Conservation (phyloP, 2,329 filamentous ascomycete species). For the Hypoxylon sp. region DNA sequence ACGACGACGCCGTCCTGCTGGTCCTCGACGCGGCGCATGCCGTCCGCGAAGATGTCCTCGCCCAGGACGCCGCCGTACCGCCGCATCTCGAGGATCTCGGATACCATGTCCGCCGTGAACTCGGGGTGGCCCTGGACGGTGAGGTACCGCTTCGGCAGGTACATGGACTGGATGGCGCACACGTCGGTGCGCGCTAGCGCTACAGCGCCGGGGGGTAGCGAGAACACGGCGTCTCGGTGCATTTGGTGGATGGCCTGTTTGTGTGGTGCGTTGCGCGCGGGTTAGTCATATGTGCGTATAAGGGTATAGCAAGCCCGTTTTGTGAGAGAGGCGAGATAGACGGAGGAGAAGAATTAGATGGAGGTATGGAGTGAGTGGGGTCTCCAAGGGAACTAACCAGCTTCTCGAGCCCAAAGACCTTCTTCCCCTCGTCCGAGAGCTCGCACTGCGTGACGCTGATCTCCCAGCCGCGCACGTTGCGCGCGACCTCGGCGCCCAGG, state of each 20-base stretch:
- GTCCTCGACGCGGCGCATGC: conserved; percentile 71
- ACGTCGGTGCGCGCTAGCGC: conserved; percentile 72
- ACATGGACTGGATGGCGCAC: conserved; percentile 85
- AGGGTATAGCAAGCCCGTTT: too few relatives aligned
- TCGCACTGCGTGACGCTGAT: conserved; percentile 77
- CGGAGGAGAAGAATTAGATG: conserved; percentile 5
- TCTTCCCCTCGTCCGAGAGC: conserved; percentile 75
- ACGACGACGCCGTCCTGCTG: conserved; percentile 85
- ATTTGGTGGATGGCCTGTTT: conserved; percentile 81
- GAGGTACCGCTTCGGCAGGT: conserved; percentile 73
- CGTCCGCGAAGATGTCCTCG: conserved; percentile 76
- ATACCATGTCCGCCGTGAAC: conserved; percentile 78
- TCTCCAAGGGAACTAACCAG: conserved; percentile 59
- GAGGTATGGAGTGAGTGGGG: too few relatives aligned
- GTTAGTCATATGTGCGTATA: not conserved
- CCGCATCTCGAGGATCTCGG: conserved; percentile 73
- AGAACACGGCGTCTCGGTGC: conserved; percentile 81
- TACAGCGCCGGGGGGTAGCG: conserved; percentile 71
- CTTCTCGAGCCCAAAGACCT: conserved; percentile 75
- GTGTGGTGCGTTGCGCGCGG: conserved; percentile 13
- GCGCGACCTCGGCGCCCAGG: conserved; percentile 73
- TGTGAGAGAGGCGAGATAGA: too few relatives aligned
- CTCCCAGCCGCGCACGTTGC: conserved; percentile 81
- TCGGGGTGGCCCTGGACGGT: conserved; percentile 90
- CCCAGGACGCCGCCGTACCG: conserved; percentile 75